phyloP scores from a whole-genome alignment of 176 grass and related monocot genomes.

The Aegilops umbellulata region DNA sequence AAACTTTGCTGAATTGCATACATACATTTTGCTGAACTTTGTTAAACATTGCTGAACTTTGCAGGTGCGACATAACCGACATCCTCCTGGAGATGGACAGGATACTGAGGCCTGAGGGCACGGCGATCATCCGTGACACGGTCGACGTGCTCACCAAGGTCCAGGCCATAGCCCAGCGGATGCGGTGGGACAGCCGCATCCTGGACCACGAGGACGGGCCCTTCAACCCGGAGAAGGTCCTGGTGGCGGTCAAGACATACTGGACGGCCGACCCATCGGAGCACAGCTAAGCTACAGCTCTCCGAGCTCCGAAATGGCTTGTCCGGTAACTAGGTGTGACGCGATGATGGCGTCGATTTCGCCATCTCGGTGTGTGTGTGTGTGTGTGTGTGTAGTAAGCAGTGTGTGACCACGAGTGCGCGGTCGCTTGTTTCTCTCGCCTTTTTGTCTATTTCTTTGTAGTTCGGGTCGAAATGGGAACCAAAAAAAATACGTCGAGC shows the following conservation, averaged over 20 bases:
- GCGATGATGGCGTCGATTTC: slow-evolving; percentile 10
- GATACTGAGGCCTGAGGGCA: slow-evolving; percentile 87
- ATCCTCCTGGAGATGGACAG: slow-evolving; percentile 99
- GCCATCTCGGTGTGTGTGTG: slow-evolving; percentile 15
- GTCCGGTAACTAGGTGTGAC: neutral
- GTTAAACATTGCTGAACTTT: neutral
- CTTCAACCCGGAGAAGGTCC: slow-evolving; percentile 84
- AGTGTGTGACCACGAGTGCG: no score
- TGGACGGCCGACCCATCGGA: slow-evolving; percentile 61
- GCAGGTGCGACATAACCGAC: slow-evolving; percentile 83
- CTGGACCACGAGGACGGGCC: slow-evolving; percentile 85
- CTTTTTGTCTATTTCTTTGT: slow-evolving; percentile 22
- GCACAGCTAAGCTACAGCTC: neutral
- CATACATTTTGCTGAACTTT: neutral
- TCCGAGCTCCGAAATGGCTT: slow-evolving; percentile 3
- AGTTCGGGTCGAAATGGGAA: slow-evolving; percentile 19
- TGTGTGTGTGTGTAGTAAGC: neutral
- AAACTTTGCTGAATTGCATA: no score
- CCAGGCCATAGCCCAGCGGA: slow-evolving; percentile 59
- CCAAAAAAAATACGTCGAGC: neutral
- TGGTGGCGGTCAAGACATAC: slow-evolving; percentile 82
- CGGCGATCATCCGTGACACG: slow-evolving; percentile 76
- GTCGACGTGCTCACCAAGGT: slow-evolving; percentile 91
- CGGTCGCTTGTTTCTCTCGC: slow-evolving; percentile 23
- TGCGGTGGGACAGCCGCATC: slow-evolving; percentile 92